These are phyloP conservation scores for Parastagonospora nodorum DNA, from an alignment of 2,329 filamentous ascomycete species.

Conservation along the genomic window DNA sequence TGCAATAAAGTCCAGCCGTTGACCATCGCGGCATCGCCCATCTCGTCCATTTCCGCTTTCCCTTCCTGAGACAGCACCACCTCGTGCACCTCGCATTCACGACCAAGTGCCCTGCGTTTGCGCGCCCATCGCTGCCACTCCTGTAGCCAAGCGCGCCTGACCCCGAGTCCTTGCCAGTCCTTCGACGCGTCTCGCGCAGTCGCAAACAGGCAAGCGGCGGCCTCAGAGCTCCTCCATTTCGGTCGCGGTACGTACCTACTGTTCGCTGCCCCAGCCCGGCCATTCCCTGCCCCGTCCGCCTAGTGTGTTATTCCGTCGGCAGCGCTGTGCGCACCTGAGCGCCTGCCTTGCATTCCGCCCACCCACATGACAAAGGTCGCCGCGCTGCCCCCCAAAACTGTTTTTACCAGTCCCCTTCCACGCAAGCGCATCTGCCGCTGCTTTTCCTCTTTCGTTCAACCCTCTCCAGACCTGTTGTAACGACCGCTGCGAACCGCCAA, in stretches of 20 bases:
- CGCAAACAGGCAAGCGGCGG: too few relatives aligned
- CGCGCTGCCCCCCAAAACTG: neutral
- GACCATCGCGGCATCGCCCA: conserved; percentile 49
- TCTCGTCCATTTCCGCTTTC: conserved; percentile 44
- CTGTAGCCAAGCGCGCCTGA: conserved; percentile 9
- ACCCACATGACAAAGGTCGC: conserved; percentile 31
- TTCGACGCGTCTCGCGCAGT: too few relatives aligned
- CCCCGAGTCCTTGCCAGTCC: too few relatives aligned
- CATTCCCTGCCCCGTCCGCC: conserved; percentile 21
- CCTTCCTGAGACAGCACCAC: conserved; percentile 47
- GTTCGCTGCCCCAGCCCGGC: conserved; percentile 3
- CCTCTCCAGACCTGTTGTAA: conserved; percentile 26
- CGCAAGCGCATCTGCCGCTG: conserved; percentile 39
- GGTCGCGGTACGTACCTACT: too few relatives aligned
- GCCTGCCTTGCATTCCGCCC: conserved; percentile 11
- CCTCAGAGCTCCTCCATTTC: too few relatives aligned
- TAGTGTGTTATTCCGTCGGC: conserved; percentile 1
- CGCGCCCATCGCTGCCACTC: conserved; percentile 22
- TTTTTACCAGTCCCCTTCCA: conserved; percentile 37
- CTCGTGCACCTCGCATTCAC: conserved; percentile 33
- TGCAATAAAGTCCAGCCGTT: conserved; percentile 33
- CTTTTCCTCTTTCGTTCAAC: conserved; percentile 45
- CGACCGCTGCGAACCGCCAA: conserved; percentile 36
- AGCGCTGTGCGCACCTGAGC: neutral
- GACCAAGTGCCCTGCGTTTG: conserved; percentile 20